phyloP scores from a whole-genome alignment of 2,329 filamentous ascomycete genomes.

The Phoma sp. region DNA sequence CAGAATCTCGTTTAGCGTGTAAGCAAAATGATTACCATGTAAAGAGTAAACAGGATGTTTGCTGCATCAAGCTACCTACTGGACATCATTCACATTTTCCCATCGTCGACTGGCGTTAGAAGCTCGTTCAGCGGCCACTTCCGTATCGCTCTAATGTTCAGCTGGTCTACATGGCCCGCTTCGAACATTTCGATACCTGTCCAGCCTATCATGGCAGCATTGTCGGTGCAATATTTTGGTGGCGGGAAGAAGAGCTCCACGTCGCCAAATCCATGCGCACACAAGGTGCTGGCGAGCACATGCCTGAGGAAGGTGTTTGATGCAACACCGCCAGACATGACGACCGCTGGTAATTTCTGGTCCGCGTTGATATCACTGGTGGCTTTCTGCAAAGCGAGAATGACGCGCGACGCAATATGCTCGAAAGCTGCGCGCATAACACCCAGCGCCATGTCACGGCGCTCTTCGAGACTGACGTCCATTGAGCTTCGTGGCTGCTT shows the following conservation, averaged over 20 bases:
- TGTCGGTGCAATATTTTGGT: conserved; percentile 81
- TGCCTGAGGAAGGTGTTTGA: conserved; percentile 79
- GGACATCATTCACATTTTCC: conserved; percentile 5
- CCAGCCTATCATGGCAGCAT: conserved; percentile 98
- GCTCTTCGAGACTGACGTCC: conserved; percentile 63
- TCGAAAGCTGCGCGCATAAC: conserved; percentile 85
- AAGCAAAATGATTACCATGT: too few species aligned
- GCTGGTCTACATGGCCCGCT: conserved; percentile 61
- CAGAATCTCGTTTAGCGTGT: too few species aligned
- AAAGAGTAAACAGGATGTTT: too few species aligned
- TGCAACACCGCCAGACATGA: conserved; percentile 90
- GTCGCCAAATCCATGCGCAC: conserved; percentile 67
- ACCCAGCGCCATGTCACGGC: conserved; percentile 71
- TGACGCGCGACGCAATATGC: conserved; percentile 77
- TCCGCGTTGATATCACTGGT: neutral
- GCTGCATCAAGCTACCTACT: neutral
- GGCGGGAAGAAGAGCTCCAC: conserved; percentile 77
- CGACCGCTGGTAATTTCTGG: conserved; percentile 60
- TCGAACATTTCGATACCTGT: conserved; percentile 90
- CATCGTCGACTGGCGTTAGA: conserved; percentile 32
- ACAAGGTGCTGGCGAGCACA: conserved; percentile 66
- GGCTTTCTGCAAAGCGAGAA: conserved; percentile 66
- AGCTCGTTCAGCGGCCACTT: conserved; percentile 47
- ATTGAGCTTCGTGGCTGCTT: conserved; percentile 39
- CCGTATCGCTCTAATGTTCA: conserved; percentile 41